A percentile compares a stretch with the other conserved stretches of the same genome.
phyloP scores from a whole-genome alignment of 805 yeast species.

The Saturnispora bothae region DNA sequence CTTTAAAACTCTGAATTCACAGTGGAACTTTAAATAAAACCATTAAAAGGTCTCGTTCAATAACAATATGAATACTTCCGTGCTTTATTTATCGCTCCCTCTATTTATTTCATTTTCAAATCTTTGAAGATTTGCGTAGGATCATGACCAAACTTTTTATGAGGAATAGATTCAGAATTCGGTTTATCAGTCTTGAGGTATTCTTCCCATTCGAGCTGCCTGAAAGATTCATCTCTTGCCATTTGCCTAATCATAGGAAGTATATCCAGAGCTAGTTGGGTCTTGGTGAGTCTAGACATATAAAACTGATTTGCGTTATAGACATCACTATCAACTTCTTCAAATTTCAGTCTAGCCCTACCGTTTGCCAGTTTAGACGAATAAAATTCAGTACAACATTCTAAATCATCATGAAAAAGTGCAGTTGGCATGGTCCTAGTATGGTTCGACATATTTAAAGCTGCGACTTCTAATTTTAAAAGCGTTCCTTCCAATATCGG shows the following conservation, averaged over 20 bases:
- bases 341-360: slow-evolving; percentile 20
- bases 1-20: too few relatives aligned
- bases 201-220: background rate
- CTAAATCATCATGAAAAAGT: slow-evolving; percentile 1
- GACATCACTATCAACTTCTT: slow-evolving; percentile 14
- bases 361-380: slow-evolving; percentile 18
- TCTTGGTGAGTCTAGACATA: slow-evolving; percentile 15
- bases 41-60: too few relatives aligned
- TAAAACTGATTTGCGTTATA: slow-evolving; percentile 17
- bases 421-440: background rate
- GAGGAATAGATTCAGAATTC: background rate
- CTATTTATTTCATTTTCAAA: slow-evolving; percentile 1
- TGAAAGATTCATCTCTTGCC: slow-evolving; percentile 19
- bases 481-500: slow-evolving; percentile 1
- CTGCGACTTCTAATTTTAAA: slow-evolving; percentile 1
- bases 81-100: too few relatives aligned
- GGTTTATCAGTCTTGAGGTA: background rate
- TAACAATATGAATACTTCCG: too few relatives aligned
- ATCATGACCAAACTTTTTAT: slow-evolving; percentile 8
- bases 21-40: too few relatives aligned
- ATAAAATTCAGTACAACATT: slow-evolving; percentile 18
- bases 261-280: slow-evolving; percentile 15
- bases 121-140: slow-evolving; percentile 8
- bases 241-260: slow-evolving; percentile 21
- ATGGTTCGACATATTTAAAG: background rate